Evolutionary conservation across 2,329 filamentous ascomycete species (phyloP).

Genomic region (Trichophyton rubrum): DNA sequence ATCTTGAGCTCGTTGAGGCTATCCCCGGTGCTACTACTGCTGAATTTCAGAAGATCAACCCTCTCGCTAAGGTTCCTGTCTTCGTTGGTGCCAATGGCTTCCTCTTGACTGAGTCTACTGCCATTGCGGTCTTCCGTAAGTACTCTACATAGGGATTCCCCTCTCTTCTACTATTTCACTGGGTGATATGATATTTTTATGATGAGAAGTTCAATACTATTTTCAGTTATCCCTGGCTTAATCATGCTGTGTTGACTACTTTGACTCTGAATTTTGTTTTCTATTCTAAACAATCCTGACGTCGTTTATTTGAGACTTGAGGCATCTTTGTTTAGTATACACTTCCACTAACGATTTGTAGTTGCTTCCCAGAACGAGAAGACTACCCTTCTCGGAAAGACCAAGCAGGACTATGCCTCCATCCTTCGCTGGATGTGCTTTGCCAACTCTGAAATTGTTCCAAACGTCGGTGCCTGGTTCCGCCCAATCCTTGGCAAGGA

Average conservation of each 20-base stretch:
- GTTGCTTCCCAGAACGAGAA: conserved; percentile 99
- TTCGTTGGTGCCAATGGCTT: conserved; percentile 90
- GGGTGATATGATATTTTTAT: conserved; percentile 34
- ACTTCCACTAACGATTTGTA: conserved; percentile 29
- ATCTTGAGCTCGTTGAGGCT: conserved; percentile 71
- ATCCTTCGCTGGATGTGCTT: conserved; percentile 98
- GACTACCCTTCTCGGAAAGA: conserved; percentile 97
- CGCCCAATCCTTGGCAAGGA: conserved; percentile 67
- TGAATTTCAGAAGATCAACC: conserved; percentile 77
- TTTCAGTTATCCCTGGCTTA: conserved; percentile 99
- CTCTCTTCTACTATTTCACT: conserved; percentile 13
- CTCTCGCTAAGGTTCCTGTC: conserved; percentile 80
- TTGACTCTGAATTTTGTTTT: conserved; percentile 57
- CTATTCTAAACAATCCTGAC: conserved; percentile 16
- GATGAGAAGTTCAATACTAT: conserved; percentile 60
- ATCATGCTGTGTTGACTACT: conserved; percentile 62
- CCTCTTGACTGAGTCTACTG: conserved; percentile 75
- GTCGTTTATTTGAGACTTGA: neutral
- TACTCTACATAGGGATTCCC: conserved; percentile 24
- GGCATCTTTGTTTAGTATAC: conserved; percentile 10
- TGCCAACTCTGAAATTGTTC: conserved; percentile 78
- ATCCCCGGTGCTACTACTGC: conserved; percentile 50
- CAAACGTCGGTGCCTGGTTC: conserved; percentile 66
- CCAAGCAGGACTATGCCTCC: conserved; percentile 98
- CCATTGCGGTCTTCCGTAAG: conserved; percentile 96